A percentile compares a stretch with the other conserved stretches of the same genome.
Evolutionary conservation across 352 stramenopile genomes (phyloP).

Genomic region (Globisporangium radiosum): DNA sequence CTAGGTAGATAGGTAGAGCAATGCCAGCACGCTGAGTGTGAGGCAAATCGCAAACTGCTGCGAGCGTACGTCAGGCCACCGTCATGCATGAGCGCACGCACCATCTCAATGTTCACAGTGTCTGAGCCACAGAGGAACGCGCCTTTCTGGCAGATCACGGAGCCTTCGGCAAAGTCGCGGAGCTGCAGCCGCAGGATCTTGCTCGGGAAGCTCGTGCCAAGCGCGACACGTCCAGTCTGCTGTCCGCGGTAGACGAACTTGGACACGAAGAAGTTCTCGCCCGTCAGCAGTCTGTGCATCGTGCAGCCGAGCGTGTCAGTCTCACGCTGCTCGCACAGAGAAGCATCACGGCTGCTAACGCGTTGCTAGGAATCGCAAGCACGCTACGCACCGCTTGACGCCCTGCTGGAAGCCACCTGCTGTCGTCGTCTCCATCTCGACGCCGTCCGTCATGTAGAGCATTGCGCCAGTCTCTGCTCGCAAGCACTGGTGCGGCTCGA

Average conservation of each 20-base stretch:
- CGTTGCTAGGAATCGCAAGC: neutral
- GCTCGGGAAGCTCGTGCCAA: slow-evolving; percentile 87
- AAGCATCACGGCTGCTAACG: neutral
- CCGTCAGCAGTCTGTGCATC: slow-evolving; percentile 53
- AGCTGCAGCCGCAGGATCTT: slow-evolving; percentile 89
- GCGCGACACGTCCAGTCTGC: slow-evolving; percentile 70
- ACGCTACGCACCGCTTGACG: slow-evolving; percentile 63
- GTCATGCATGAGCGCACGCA: slow-evolving; percentile 8
- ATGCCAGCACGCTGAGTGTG: too few relatives aligned
- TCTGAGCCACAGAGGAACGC: slow-evolving; percentile 90
- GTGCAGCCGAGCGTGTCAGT: neutral
- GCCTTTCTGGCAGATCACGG: slow-evolving; percentile 90
- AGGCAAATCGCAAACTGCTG: too few relatives aligned
- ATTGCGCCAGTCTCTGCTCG: slow-evolving; percentile 91
- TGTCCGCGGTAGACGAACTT: slow-evolving; percentile 60
- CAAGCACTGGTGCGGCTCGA: slow-evolving; percentile 89
- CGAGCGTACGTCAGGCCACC: too few relatives aligned
- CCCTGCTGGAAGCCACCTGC: slow-evolving; percentile 87
- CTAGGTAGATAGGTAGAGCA: slow-evolving; percentile 14
- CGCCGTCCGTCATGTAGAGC: slow-evolving; percentile 94
- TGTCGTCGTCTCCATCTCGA: slow-evolving; percentile 89
- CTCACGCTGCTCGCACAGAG: neutral
- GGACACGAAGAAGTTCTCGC: slow-evolving; percentile 78
- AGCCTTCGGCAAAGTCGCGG: slow-evolving; percentile 77
- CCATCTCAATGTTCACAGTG: slow-evolving; percentile 90